These are phyloP conservation scores for Gautieria morchelliformis DNA, from an alignment of 768 basidiomycete genomes.

Conservation along the genomic window DNA sequence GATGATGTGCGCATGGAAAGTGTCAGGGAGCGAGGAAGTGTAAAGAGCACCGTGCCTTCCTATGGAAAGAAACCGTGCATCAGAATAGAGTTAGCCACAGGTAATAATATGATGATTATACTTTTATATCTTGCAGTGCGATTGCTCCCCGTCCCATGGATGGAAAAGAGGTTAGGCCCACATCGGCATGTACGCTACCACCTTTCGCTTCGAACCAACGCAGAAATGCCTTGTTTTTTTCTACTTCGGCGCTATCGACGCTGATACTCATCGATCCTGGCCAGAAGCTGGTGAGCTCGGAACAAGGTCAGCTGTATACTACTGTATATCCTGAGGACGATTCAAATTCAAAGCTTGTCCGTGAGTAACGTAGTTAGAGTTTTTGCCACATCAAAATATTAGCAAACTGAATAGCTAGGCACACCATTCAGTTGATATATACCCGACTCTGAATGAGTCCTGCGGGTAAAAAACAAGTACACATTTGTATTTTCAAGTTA, in stretches of 20 bases:
- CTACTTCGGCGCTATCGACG: not conserved
- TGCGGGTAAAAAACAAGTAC: too few species aligned
- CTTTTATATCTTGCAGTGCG: slow-evolving; percentile 66
- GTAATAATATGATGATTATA: slow-evolving; percentile 20
- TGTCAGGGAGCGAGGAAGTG: slow-evolving; percentile 67
- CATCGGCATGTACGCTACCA: slow-evolving; percentile 38
- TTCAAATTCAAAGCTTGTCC: too few species aligned
- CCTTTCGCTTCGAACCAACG: slow-evolving; percentile 50
- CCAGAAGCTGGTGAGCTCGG: too few species aligned
- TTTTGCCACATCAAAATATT: too few species aligned
- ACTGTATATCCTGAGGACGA: too few species aligned
- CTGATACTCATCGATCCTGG: not conserved
- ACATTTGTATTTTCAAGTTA: too few species aligned
- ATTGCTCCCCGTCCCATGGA: slow-evolving; percentile 65
- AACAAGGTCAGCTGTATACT: too few species aligned
- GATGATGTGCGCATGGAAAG: slow-evolving; percentile 71
- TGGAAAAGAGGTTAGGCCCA: slow-evolving; percentile 33
- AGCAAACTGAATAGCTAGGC: too few species aligned
- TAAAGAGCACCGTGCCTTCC: slow-evolving; percentile 72
- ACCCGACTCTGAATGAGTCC: too few species aligned
- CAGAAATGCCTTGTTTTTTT: slow-evolving; percentile 25
- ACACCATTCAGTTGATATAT: too few species aligned
- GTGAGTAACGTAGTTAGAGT: too few species aligned
- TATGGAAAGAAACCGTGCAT: slow-evolving; percentile 20
- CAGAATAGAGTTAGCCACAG: not conserved